Evolutionary conservation across 371 early-diverging fungal species (phyloP).

Genomic region (Circinella umbellata): DNA sequence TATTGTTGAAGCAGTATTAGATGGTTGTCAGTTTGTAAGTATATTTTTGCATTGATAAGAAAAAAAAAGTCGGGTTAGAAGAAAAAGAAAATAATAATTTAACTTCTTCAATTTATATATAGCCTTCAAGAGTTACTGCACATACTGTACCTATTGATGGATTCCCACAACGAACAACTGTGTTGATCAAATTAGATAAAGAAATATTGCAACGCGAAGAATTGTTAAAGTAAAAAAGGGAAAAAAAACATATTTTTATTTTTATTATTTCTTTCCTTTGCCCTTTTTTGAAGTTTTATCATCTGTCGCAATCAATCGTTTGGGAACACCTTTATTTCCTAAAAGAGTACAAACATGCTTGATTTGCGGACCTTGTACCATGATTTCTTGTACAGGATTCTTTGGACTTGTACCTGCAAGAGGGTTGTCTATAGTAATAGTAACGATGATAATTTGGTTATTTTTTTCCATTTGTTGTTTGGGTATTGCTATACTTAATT

Average conservation of each 20-base stretch:
- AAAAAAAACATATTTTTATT: too few relatives aligned
- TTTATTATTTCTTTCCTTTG: constrained; percentile 42
- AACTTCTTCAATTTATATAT: constrained; percentile 1
- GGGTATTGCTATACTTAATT: not conserved
- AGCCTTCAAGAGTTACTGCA: constrained; percentile 94
- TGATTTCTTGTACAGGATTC: constrained; percentile 64
- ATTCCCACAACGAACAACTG: constrained; percentile 90
- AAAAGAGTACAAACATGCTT: constrained; percentile 59
- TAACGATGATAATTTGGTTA: not conserved
- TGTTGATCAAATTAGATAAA: constrained; percentile 92
- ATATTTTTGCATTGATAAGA: too few relatives aligned
- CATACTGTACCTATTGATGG: constrained; percentile 91
- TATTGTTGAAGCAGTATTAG: constrained; percentile 92
- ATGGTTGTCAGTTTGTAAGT: constrained; percentile 90
- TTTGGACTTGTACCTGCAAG: constrained; percentile 65
- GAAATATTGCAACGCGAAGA: constrained; percentile 82
- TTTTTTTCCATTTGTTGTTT: not conserved
- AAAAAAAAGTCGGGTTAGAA: too few relatives aligned
- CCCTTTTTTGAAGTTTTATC: constrained; percentile 73
- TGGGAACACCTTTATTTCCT: constrained; percentile 60
- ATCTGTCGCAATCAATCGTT: constrained; percentile 55
- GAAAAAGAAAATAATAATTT: too few relatives aligned
- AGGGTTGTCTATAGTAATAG: constrained; percentile 47
- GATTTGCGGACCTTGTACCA: constrained; percentile 79
- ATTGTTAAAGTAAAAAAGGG: constrained; percentile 54